phyloP scores from a whole-genome alignment of 1,284 basidiomycete species.

The Meripilus lineatus region DNA sequence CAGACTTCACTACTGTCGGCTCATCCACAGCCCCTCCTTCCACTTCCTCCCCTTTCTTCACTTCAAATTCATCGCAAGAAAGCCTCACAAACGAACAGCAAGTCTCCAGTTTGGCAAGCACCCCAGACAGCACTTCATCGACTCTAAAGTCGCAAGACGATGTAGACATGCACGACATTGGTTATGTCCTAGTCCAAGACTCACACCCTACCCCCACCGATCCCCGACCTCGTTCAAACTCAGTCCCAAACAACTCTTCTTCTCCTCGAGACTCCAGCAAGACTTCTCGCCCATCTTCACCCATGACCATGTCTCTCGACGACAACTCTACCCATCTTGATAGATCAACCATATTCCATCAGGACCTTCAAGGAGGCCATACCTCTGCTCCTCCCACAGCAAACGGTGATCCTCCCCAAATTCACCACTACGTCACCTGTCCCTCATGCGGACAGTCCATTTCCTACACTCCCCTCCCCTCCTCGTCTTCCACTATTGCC shows the following conservation, averaged over 20 bases:
- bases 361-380: conserved; percentile 19
- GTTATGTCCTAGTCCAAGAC: conserved; percentile 22
- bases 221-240: background rate
- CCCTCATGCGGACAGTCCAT: conserved; percentile 45
- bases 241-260: no score
- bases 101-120: no score
- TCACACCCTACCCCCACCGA: conserved; percentile 16
- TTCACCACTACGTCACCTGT: conserved; percentile 37
- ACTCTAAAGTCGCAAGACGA: conserved; percentile 17
- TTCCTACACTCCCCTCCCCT: conserved; percentile 33
- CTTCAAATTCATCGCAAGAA: conserved; percentile 35
- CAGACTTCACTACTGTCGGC: conserved; percentile 18
- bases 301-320: conserved; percentile 38
- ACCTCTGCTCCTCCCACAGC: conserved; percentile 40
- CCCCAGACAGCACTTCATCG: no score
- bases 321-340: conserved; percentile 37
- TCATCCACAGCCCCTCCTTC: conserved; percentile 9
- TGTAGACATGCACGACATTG: conserved; percentile 25
- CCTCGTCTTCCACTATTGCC: no score
- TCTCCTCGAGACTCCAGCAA: no score
- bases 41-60: conserved; percentile 24
- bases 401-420: no score
- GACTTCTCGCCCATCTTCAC: conserved; percentile 14
- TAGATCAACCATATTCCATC: conserved; percentile 16
- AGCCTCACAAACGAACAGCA: conserved; percentile 35